Percentiles rank a stretch among this genome's conserved stretches.
Conservation (phyloP, 2,329 filamentous ascomycete genomes). For the Fusarium sp. region DNA sequence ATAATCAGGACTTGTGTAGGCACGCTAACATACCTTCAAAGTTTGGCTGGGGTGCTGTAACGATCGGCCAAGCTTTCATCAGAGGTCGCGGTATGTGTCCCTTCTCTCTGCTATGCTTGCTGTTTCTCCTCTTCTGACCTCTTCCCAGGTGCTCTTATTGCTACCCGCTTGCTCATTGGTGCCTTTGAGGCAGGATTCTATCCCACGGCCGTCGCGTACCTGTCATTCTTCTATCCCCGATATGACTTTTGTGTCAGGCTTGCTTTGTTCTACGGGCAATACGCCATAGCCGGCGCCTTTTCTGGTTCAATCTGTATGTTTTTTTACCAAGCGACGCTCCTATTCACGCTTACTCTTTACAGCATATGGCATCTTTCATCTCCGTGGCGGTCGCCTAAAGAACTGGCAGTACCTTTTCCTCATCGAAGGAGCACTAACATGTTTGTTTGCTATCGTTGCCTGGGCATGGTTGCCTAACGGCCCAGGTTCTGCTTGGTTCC, state of each 20-base stretch:
- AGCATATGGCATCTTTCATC: constrained; percentile 45
- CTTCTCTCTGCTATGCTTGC: background rate
- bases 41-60: constrained; percentile 42
- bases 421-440: constrained; percentile 65
- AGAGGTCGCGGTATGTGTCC: constrained; percentile 36
- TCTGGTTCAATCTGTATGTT: constrained; percentile 42
- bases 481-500: constrained; percentile 43
- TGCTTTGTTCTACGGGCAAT: constrained; percentile 45
- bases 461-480: constrained; percentile 42
- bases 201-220: constrained; percentile 42
- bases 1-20: background rate
- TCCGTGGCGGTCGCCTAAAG: constrained; percentile 49
- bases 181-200: constrained; percentile 45
- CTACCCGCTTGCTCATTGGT: constrained; percentile 42
- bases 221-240: constrained; percentile 42
- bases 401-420: constrained; percentile 76
- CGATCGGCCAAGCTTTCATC: constrained; percentile 42
- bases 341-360: constrained; percentile 4
- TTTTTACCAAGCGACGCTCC: background rate
- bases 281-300: constrained; percentile 42
- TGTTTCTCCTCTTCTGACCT: constrained; percentile 12
- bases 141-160: constrained; percentile 36
- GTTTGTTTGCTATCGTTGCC: constrained; percentile 41
- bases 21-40: constrained; percentile 22
- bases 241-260: constrained; percentile 42